These are phyloP conservation scores for Prunella vulgaris DNA, from an alignment of 257 asterid species.

Conservation along the genomic window DNA sequence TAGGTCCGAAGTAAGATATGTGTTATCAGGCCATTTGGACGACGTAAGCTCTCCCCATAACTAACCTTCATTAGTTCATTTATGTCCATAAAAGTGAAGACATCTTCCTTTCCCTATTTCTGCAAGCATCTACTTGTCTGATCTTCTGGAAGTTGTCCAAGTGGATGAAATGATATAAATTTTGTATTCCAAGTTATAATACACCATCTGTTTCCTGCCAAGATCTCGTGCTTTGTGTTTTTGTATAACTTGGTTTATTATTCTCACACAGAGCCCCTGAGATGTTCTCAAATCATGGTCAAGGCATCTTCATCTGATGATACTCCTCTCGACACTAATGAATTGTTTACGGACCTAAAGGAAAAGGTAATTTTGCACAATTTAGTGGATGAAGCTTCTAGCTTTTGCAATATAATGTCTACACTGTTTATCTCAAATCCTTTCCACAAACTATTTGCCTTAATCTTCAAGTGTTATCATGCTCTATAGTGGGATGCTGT, in stretches of 20 bases:
- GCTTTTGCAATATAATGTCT: neutral
- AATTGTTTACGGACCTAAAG: conserved; percentile 63
- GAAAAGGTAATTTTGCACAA: conserved; percentile 53
- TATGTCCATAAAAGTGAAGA: neutral
- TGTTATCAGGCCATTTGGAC: neutral
- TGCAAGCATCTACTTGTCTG: neutral
- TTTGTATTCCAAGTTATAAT: too few species aligned
- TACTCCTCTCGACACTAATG: conserved; percentile 56
- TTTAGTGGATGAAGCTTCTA: neutral
- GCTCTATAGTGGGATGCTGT: conserved; percentile 80
- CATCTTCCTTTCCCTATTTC: neutral
- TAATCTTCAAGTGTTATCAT: neutral
- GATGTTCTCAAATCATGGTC: conserved; percentile 45
- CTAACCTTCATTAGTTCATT: neutral
- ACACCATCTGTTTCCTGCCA: neutral
- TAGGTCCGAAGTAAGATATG: neutral
- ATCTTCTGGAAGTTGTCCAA: neutral
- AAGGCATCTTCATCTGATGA: conserved; percentile 91
- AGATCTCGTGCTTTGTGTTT: neutral
- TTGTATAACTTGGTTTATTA: conserved; percentile 6
- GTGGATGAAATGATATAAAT: neutral
- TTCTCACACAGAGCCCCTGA: conserved; percentile 40
- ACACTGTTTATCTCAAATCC: neutral
- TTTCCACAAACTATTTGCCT: neutral
- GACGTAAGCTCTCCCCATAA: neutral